Conservation (phyloP, 2,329 filamentous ascomycete species). For the Calonectria hawksworthii region DNA sequence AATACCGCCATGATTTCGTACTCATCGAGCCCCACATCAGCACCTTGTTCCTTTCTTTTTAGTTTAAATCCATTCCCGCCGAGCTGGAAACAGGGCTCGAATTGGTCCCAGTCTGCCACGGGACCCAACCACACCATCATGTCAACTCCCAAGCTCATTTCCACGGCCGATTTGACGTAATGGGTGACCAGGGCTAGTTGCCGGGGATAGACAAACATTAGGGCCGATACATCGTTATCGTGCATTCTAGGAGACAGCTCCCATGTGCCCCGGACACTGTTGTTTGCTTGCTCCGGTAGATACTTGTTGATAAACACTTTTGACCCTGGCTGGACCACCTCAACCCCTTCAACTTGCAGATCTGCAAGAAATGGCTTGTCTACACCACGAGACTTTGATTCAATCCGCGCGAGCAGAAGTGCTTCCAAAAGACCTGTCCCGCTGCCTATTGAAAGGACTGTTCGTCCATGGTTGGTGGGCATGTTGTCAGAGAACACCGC, state of each 20-base stretch:
- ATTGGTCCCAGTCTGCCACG: constrained; percentile 44
- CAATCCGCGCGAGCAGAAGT: constrained; percentile 34
- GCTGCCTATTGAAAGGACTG: constrained; percentile 48
- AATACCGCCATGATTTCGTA: constrained; percentile 42
- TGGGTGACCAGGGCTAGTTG: constrained; percentile 44
- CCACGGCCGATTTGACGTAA: constrained; percentile 40
- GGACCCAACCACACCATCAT: constrained; percentile 45
- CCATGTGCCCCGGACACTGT: constrained; percentile 51
- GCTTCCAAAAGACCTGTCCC: constrained; percentile 49
- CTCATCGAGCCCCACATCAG: constrained; percentile 35
- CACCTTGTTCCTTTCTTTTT: constrained; percentile 24
- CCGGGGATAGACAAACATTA: constrained; percentile 54
- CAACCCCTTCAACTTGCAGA: constrained; percentile 44
- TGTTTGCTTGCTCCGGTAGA: constrained; percentile 43
- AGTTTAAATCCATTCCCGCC: constrained; percentile 21
- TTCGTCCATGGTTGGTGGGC: constrained; percentile 13
- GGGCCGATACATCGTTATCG: constrained; percentile 36
- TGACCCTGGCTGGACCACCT: constrained; percentile 39
- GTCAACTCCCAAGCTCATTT: constrained; percentile 18
- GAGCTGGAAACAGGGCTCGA: constrained; percentile 35
- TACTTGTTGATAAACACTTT: constrained; percentile 41
- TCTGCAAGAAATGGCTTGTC: neutral
- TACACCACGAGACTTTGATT: constrained; percentile 5
- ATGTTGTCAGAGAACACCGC: constrained; percentile 13
- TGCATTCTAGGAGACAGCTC: constrained; percentile 43